These are phyloP conservation scores for Rhynchospora breviuscula DNA, from an alignment of 176 grass and related monocot species.

Conservation along the genomic window DNA sequence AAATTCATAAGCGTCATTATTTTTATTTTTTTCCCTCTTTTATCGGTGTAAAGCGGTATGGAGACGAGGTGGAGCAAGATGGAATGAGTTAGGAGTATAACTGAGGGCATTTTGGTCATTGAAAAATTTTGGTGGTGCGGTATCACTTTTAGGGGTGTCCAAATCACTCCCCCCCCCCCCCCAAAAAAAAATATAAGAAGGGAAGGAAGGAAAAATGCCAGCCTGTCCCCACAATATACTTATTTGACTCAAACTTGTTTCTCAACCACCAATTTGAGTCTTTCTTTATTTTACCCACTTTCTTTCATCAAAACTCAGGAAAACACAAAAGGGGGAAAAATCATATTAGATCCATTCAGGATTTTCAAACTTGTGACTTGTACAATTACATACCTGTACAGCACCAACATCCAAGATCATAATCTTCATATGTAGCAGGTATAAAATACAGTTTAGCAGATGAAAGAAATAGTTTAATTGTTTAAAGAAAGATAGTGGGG, in stretches of 20 bases:
- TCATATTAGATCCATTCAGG: neutral
- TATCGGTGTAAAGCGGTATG: too few species aligned
- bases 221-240: neutral
- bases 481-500: neutral
- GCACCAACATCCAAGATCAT: neutral
- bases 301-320: neutral
- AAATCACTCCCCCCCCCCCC: neutral
- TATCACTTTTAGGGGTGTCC: too few species aligned
- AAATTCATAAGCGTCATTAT: too few species aligned
- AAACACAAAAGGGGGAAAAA: conserved; percentile 1
- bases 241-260: neutral
- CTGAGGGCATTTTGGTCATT: too few species aligned
- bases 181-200: neutral
- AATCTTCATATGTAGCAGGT: neutral
- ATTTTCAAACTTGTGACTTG: too few species aligned
- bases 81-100: too few species aligned
- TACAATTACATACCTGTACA: neutral
- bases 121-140: too few species aligned
- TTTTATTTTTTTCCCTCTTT: too few species aligned
- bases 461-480: neutral
- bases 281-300: neutral
- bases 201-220: neutral
- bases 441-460: conserved; percentile 1
- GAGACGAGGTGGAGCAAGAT: too few species aligned
- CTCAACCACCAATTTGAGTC: neutral